Evolutionary conservation across 2,329 filamentous ascomycete genomes (phyloP).

Genomic region (Colletotrichum lentis): DNA sequence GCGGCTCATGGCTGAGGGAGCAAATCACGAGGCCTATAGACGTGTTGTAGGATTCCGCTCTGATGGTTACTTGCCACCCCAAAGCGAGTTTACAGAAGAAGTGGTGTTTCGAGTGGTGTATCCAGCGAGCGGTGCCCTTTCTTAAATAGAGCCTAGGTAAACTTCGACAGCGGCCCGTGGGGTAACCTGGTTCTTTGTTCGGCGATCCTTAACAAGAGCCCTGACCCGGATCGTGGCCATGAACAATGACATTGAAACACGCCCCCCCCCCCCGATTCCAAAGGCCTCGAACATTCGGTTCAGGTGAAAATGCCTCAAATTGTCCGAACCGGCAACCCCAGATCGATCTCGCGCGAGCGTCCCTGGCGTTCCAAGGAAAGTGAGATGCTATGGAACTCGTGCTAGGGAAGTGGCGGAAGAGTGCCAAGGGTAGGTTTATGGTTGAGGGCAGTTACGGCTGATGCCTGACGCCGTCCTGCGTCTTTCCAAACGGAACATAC

Average conservation of each 20-base stretch:
- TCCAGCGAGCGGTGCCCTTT: too few species aligned
- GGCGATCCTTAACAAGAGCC: background rate
- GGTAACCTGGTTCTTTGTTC: slow-evolving; percentile 12
- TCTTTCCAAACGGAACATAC: too few species aligned
- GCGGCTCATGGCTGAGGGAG: background rate
- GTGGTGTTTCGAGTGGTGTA: background rate
- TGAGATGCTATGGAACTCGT: too few species aligned
- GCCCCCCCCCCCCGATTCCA: background rate
- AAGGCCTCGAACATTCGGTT: slow-evolving; percentile 5
- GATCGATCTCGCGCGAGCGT: background rate
- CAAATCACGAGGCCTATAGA: too few species aligned
- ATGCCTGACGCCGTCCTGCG: too few species aligned
- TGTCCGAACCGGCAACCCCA: background rate
- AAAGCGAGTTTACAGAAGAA: too few species aligned
- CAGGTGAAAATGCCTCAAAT: background rate
- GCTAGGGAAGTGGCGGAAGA: too few species aligned
- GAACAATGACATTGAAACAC: slow-evolving; percentile 22
- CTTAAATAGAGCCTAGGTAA: slow-evolving; percentile 1
- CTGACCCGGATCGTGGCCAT: background rate
- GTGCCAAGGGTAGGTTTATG: too few species aligned
- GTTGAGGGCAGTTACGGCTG: too few species aligned
- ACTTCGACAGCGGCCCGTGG: background rate
- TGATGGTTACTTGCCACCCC: background rate
- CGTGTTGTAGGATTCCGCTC: background rate
- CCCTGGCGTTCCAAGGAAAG: background rate